Conservation (phyloP, 2,329 filamentous ascomycete genomes). For the Cytospora leucostoma region DNA sequence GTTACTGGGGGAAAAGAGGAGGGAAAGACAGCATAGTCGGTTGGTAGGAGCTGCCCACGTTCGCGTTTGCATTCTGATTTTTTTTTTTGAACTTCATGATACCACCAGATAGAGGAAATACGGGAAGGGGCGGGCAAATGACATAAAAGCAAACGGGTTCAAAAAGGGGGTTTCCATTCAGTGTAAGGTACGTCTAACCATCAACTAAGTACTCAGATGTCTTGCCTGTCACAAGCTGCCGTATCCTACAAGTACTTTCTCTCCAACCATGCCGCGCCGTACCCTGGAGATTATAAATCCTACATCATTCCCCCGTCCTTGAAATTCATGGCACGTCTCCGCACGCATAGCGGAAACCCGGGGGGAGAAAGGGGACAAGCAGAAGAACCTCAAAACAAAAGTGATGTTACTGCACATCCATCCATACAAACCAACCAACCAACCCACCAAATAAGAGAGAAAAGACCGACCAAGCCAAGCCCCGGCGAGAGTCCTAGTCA, state of each 20-base stretch:
- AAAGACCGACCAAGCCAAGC: background rate
- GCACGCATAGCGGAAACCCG: background rate
- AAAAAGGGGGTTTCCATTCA: background rate
- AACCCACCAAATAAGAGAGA: background rate
- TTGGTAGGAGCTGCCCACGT: background rate
- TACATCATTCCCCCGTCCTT: background rate
- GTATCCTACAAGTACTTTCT: background rate
- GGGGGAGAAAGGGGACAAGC: background rate
- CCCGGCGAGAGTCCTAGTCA: background rate
- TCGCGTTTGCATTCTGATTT: conserved; percentile 5
- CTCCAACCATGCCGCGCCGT: background rate
- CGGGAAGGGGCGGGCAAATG: background rate
- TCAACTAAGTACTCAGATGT: background rate
- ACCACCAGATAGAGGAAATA: conserved; percentile 10
- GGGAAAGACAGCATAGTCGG: background rate
- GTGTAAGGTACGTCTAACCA: background rate
- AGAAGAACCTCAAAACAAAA: too few species aligned
- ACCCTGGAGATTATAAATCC: background rate
- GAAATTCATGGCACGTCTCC: background rate
- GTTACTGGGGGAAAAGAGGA: background rate
- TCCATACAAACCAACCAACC: too few species aligned
- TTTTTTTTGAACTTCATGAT: conserved; percentile 9
- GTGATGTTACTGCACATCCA: too few species aligned
- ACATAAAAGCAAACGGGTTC: background rate
- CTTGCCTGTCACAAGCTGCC: background rate